A percentile compares a stretch with the other conserved stretches of the same genome.
phyloP scores from a whole-genome alignment of 768 basidiomycete species.

The Pleurotus salmoneostramineus region DNA sequence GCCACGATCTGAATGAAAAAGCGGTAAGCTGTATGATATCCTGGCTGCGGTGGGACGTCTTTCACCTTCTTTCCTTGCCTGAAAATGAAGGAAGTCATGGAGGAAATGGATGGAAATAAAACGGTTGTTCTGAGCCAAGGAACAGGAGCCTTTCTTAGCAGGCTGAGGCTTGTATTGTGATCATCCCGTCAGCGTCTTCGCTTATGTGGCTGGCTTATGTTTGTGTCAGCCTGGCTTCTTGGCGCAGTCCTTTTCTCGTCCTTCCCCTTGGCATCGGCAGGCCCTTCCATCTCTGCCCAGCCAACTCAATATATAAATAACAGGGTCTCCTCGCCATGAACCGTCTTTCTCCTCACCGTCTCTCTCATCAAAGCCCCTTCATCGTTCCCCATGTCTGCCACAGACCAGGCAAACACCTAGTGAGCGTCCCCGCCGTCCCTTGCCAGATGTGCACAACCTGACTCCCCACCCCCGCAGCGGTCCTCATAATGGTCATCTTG shows the following conservation, averaged over 20 bases:
- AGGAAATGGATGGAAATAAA: conserved; percentile 5
- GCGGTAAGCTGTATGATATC: too few species aligned
- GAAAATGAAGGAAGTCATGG: conserved; percentile 20
- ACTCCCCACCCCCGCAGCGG: background rate
- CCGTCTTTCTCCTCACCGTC: background rate
- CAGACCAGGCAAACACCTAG: background rate
- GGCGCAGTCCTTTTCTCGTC: conserved; percentile 4
- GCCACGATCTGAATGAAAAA: conserved; percentile 69
- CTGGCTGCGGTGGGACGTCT: too few species aligned
- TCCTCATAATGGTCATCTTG: conserved; percentile 16
- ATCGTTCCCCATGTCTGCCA: background rate
- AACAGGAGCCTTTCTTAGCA: conserved; percentile 1
- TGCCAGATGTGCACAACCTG: background rate
- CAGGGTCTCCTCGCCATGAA: background rate
- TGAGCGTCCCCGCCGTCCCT: too few species aligned
- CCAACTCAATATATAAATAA: conserved; percentile 4
- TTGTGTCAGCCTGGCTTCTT: conserved; percentile 6
- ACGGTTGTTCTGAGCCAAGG: background rate
- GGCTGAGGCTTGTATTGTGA: background rate
- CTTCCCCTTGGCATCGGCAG: conserved; percentile 8
- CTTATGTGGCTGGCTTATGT: conserved; percentile 3
- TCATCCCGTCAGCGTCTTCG: background rate
- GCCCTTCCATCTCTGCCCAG: conserved; percentile 5
- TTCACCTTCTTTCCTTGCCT: conserved; percentile 43
- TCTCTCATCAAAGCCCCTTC: background rate